phyloP scores from a whole-genome alignment of 176 grass and related monocot species.

The Phragmites australis region DNA sequence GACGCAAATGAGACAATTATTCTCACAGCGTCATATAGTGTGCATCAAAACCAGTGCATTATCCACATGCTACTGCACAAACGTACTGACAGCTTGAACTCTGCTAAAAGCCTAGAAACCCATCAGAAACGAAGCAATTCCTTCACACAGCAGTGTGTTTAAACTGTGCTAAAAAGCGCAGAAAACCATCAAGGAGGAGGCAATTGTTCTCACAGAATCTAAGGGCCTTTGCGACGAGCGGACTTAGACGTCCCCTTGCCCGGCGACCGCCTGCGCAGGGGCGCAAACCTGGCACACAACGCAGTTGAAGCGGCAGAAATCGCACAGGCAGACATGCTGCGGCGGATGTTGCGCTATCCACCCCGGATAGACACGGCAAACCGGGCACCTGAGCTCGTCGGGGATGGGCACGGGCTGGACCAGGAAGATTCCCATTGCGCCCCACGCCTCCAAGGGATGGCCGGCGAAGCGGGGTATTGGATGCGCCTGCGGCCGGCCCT shows the following conservation, averaged over 20 bases:
- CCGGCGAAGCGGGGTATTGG: too few species aligned
- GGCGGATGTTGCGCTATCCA: too few species aligned
- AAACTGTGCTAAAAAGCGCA: background rate
- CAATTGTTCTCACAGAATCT: background rate
- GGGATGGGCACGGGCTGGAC: too few species aligned
- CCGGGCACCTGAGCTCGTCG: background rate
- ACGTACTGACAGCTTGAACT: background rate
- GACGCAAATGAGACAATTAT: background rate
- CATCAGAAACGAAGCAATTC: background rate
- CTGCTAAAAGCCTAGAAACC: background rate
- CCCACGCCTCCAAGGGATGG: too few species aligned
- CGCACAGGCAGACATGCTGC: background rate
- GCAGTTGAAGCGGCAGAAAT: background rate
- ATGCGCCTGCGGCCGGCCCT: too few species aligned
- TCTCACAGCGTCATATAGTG: background rate
- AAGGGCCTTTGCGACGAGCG: background rate
- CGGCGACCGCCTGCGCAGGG: background rate
- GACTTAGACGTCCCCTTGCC: background rate
- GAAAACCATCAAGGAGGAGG: background rate
- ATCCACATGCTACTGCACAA: background rate
- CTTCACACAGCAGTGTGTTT: background rate
- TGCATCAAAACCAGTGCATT: background rate
- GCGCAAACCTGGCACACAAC: background rate
- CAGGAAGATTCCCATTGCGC: too few species aligned
- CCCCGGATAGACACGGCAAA: background rate